Base-by-base conservation (phyloP, 2,329 filamentous ascomycete genomes). In the Trichoderma koningii region DNA sequence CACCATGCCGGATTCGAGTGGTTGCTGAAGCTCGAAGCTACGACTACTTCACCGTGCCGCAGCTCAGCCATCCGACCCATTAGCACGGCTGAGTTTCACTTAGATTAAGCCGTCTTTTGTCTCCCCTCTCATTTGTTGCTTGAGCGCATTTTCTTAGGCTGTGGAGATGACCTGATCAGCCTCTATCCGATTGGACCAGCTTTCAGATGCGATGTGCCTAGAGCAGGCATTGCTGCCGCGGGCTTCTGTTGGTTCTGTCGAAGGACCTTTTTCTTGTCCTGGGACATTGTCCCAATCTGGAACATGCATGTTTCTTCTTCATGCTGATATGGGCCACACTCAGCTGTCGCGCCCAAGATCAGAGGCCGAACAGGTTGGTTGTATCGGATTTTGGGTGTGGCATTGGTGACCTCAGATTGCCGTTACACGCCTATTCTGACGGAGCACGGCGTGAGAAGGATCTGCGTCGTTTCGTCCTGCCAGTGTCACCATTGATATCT, bases 51-150 rank as follows among this genome's bases (percentile, higher is more conserved):
- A 57, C 34, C 34, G 44, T 64, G 47, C 53, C 62, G 62, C 62
- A 19, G 44, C 47, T 15, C 62, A 51, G 23, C 47, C 30, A 45
- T 23, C 34, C 34, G 34, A 38, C 34, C 34, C 34, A 38, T 14
- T 38, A 4, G 26, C 26, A 64, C 42, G 52, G 53, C 45, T 47
- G 53, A 26, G 62, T 64, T 64, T 64, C 62, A 64, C 19, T 9
- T 64, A 57, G 14, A 64, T 57, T 57, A 57, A 61, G 28, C 14
- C 44, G 41, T n/a, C 34, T 34, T 50, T 47, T 28, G 17, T 45
- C 44, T 42, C 38, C 21, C 30, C 30, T 61, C 57, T 61, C n/a
- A 57, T 64, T 63, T 56, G 61, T 56, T 45, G 28, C 61, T 50
- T 63, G 28, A 41, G 50, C 23, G 34, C 61, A 38, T 38, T 30